Conservation (phyloP, 192 early-diverging fungal genomes). For the Physocladia obscura region DNA sequence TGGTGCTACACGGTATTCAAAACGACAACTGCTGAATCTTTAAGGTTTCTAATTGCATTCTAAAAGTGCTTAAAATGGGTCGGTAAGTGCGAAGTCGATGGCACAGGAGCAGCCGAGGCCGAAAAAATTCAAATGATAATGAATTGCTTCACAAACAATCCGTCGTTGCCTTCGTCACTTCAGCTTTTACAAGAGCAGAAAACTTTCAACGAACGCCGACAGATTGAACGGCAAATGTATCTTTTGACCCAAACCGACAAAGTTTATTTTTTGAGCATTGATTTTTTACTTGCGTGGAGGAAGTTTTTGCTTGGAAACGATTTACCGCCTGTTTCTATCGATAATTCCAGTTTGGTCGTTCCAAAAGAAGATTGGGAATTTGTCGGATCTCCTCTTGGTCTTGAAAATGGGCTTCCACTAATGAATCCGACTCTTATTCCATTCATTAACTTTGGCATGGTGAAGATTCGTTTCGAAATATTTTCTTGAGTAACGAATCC, state of each 20-base stretch:
- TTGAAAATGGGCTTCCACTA: neutral
- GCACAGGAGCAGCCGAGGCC: too few relatives aligned
- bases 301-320: slow-evolving; percentile 27
- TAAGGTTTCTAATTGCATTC: too few relatives aligned
- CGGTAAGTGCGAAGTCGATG: slow-evolving; percentile 12
- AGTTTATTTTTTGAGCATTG: slow-evolving; percentile 10
- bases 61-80: slow-evolving; percentile 23
- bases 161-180: neutral
- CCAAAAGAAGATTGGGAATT: slow-evolving; percentile 10
- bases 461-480: too few relatives aligned
- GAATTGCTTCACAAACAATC: neutral
- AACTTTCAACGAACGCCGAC: slow-evolving; percentile 3
- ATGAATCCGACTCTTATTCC: slow-evolving; percentile 21
- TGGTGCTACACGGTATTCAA: too few relatives aligned
- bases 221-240: slow-evolving; percentile 22
- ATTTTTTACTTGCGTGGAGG: slow-evolving; percentile 17
- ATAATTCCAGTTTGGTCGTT: slow-evolving; percentile 9
- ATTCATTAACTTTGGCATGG: slow-evolving; percentile 20
- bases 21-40: too few relatives aligned
- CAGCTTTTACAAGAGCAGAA: neutral
- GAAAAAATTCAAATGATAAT: neutral
- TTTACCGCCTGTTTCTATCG: slow-evolving; percentile 5
- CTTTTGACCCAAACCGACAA: slow-evolving; percentile 1
- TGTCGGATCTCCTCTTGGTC: slow-evolving; percentile 8
- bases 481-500: too few relatives aligned